Conservation (phyloP, 805 yeast genomes). For the Teunomyces pallodes region DNA sequence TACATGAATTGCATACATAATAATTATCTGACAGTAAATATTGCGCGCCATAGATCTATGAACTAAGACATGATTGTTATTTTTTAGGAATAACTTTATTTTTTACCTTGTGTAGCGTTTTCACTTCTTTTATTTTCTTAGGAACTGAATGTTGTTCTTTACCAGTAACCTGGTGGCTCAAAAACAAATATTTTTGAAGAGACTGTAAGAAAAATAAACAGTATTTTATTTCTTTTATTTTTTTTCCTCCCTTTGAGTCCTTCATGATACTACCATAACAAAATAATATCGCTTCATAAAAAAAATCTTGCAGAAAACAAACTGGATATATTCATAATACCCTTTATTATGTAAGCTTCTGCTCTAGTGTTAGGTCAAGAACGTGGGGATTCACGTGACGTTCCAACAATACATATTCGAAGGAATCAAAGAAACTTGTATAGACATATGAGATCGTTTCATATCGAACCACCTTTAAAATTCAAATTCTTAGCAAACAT, state of each 20-base stretch:
- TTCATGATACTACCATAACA: background rate
- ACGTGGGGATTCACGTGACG: too few relatives aligned
- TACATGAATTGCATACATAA: background rate
- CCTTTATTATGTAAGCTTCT: background rate
- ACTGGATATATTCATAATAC: too few relatives aligned
- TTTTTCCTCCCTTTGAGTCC: background rate
- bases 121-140: background rate
- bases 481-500: background rate
- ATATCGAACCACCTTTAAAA: background rate
- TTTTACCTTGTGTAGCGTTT: background rate
- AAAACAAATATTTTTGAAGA: background rate
- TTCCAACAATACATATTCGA: too few relatives aligned
- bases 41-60: conserved; percentile 1
- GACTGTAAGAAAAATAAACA: background rate
- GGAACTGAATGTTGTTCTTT: background rate
- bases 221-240: background rate
- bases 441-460: background rate
- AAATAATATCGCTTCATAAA: background rate
- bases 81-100: background rate
- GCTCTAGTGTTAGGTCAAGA: background rate
- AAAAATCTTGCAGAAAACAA: background rate
- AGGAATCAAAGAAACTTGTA: background rate
- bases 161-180: conserved; percentile 1
- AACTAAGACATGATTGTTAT: background rate
- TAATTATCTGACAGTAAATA: background rate